These are phyloP conservation scores for Pterula multifida DNA, from an alignment of 1,284 basidiomycete species.

Conservation along the genomic window DNA sequence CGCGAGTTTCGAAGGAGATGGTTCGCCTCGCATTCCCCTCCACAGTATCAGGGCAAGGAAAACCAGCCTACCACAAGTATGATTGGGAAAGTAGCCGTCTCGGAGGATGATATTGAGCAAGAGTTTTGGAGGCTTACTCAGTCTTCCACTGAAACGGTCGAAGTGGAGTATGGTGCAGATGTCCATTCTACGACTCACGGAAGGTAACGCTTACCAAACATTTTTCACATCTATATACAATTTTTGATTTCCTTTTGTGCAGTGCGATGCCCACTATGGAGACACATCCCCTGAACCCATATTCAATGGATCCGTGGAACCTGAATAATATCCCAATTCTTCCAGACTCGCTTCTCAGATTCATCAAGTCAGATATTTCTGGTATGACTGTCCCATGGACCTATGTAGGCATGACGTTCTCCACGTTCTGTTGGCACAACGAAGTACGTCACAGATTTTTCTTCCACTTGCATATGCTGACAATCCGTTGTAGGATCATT, in stretches of 20 bases:
- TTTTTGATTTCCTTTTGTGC: slow-evolving; percentile 7
- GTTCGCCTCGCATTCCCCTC: slow-evolving; percentile 73
- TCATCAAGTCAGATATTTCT: slow-evolving; percentile 97
- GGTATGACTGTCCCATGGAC: slow-evolving; percentile 99
- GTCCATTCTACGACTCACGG: slow-evolving; percentile 97
- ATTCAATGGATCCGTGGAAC: slow-evolving; percentile 94
- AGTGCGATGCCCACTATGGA: slow-evolving; percentile 95
- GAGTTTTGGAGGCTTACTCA: slow-evolving; percentile 98
- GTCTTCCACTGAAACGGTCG: slow-evolving; percentile 82
- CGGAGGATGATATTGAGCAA: slow-evolving; percentile 85
- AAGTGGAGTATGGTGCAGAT: slow-evolving; percentile 98
- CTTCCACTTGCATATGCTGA: slow-evolving; percentile 10
- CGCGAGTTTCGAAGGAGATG: slow-evolving; percentile 80
- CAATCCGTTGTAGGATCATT: slow-evolving; percentile 67
- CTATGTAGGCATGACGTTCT: slow-evolving; percentile 98
- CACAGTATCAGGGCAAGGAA: slow-evolving; percentile 16
- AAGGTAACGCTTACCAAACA: too few relatives aligned
- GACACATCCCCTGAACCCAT: slow-evolving; percentile 79
- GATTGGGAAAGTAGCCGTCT: slow-evolving; percentile 57
- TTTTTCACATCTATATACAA: background rate
- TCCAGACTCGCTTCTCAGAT: slow-evolving; percentile 76
- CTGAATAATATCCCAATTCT: slow-evolving; percentile 94
- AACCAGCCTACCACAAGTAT: slow-evolving; percentile 41
- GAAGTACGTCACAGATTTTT: too few relatives aligned
- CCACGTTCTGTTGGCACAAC: slow-evolving; percentile 99